Conservation (phyloP, 495 filamentous ascomycete genomes). For the Hyaloscypha hepaticicola region DNA sequence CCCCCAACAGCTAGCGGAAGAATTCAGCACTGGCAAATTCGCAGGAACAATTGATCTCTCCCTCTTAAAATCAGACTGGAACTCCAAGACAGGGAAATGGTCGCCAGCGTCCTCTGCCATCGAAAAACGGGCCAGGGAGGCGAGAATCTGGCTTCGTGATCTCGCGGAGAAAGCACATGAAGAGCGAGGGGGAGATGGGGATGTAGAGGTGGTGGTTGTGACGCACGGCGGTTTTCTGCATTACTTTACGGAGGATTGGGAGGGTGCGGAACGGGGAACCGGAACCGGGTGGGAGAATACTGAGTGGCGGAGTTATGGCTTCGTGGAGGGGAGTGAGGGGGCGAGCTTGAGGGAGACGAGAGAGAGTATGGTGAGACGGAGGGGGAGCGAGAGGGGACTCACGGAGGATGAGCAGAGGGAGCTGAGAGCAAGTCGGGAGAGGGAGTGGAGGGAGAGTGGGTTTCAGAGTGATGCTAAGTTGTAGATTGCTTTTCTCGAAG, state of each 20-base stretch:
- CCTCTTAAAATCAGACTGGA: constrained; percentile 64
- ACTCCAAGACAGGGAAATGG: constrained; percentile 63
- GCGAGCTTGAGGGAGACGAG: constrained; percentile 60
- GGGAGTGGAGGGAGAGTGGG: constrained; percentile 29
- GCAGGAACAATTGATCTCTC: constrained; percentile 61
- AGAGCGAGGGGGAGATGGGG: constrained; percentile 42
- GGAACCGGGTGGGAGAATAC: constrained; percentile 85
- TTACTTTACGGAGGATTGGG: constrained; percentile 84
- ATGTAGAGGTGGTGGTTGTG: constrained; percentile 64
- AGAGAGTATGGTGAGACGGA: constrained; percentile 51
- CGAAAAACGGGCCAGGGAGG: constrained; percentile 58
- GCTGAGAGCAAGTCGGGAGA: constrained; percentile 30
- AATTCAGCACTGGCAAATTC: constrained; percentile 45
- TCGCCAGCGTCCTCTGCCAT: constrained; percentile 58
- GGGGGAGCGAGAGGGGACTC: constrained; percentile 48
- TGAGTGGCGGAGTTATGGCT: constrained; percentile 75
- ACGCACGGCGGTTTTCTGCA: constrained; percentile 71
- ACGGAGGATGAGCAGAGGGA: constrained; percentile 43
- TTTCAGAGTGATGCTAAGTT: constrained; percentile 25
- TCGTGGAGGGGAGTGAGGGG: constrained; percentile 51
- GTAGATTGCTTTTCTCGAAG: too few species aligned
- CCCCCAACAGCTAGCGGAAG: constrained; percentile 48
- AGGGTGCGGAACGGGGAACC: constrained; percentile 53
- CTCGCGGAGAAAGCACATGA: constrained; percentile 40
- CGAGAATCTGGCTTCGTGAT: constrained; percentile 67